Percentiles rank a stretch among this genome's conserved stretches.
Evolutionary conservation across 2,329 filamentous ascomycete species (phyloP).

Genomic region (Pezicula rhizophila): DNA sequence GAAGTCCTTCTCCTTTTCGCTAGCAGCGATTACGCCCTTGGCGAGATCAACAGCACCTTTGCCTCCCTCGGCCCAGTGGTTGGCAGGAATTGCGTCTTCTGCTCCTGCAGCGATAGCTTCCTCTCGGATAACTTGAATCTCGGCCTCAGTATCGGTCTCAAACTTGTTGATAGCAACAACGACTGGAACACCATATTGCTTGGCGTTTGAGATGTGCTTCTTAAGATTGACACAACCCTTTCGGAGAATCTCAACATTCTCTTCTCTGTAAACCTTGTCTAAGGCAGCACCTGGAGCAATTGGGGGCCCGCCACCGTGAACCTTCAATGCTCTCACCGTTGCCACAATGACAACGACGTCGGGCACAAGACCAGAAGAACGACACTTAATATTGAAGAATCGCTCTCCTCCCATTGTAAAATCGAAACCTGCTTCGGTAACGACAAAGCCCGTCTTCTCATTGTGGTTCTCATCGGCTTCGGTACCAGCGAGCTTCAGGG

Average conservation of each 20-base stretch:
- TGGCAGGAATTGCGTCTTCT: slow-evolving; percentile 86
- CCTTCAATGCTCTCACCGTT: slow-evolving; percentile 91
- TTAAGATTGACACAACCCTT: slow-evolving; percentile 88
- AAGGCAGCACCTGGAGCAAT: slow-evolving; percentile 82
- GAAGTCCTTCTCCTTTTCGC: slow-evolving; percentile 79
- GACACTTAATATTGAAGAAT: slow-evolving; percentile 99
- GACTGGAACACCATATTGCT: slow-evolving; percentile 82
- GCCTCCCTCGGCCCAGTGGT: slow-evolving; percentile 96
- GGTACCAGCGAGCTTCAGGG: slow-evolving; percentile 90
- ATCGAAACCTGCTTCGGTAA: slow-evolving; percentile 97
- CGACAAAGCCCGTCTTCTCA: slow-evolving; percentile 81
- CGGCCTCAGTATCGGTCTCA: slow-evolving; percentile 85
- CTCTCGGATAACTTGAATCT: slow-evolving; percentile 82
- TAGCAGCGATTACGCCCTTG: slow-evolving; percentile 76
- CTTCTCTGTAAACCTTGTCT: slow-evolving; percentile 82
- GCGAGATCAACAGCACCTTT: slow-evolving; percentile 85
- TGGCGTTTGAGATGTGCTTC: slow-evolving; percentile 92
- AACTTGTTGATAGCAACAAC: slow-evolving; percentile 98
- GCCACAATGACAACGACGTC: slow-evolving; percentile 94
- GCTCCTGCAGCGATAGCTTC: slow-evolving; percentile 89
- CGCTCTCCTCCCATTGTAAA: slow-evolving; percentile 99
- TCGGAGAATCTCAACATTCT: slow-evolving; percentile 88
- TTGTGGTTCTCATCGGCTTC: slow-evolving; percentile 83
- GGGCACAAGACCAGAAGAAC: slow-evolving; percentile 83
- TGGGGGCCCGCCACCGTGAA: slow-evolving; percentile 92